Base-by-base conservation (phyloP, 306 rosid species). In the Prinsepia uniflora region DNA sequence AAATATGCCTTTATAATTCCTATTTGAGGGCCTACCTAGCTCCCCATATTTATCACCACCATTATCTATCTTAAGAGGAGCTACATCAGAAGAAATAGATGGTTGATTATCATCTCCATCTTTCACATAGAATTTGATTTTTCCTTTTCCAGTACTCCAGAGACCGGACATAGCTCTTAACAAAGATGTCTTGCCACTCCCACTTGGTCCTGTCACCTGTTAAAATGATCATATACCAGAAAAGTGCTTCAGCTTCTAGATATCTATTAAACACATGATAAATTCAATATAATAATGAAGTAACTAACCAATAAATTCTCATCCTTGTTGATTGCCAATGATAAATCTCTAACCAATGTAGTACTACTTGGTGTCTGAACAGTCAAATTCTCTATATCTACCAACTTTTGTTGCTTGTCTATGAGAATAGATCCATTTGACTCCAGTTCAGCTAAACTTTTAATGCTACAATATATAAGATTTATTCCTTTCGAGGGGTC, bases 141-240 rank as follows among this genome's bases (percentile, higher is more conserved):
- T 82, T 73, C 99, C 99, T 11, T 83, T 87, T 72, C 97, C 99
- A 56, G 86, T 78, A 80, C 73, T 87, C 97, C 96, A 94, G 59
- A 91, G 91, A 83, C 99, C 99, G 73, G 99, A 92, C 96, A 91
- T 74, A 61, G 90, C 89, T 87, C 97, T 84, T 78, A 94, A 78
- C 78, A 94, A 82, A 65, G 96, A 94, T 65, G 99, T 94, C 80
- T 91, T 94, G 12, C 97, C 97, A 55, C 96, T 81, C 72, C 97
- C 97, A 58, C 99, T 94, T 19, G 95, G 97, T 67, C 99, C 97
- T 67, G 82, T 87, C 59, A 91, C 89, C 97, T 94, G 86, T 76
- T 59, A 72, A 79, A 61, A 66, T 14, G 65, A 50, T 68, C 54
- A 67, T 24, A 72, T 56, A 43, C 10, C 73, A 70, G 54, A 63